Evolutionary conservation across 2,329 filamentous ascomycete genomes (phyloP).

Genomic region (Colletotrichum aenigma): DNA sequence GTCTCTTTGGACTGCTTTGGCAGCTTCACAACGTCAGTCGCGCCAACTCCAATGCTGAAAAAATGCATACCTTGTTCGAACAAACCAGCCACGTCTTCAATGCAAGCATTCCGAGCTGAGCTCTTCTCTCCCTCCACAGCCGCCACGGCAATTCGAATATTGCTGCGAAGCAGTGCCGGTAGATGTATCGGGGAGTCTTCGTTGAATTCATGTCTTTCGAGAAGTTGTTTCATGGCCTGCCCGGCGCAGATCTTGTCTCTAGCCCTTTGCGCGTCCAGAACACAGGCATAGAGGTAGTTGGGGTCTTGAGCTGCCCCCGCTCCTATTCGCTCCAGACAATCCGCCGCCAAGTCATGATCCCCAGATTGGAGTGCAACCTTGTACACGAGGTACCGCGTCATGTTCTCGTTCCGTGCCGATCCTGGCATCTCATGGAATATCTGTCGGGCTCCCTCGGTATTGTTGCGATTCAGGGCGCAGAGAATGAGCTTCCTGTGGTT

Average conservation of each 20-base stretch:
- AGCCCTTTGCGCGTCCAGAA: conserved; percentile 73
- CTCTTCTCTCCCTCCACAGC: conserved; percentile 35
- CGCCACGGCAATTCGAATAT: conserved; percentile 53
- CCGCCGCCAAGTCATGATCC: conserved; percentile 62
- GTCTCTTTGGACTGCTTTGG: conserved; percentile 43
- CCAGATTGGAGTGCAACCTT: conserved; percentile 67
- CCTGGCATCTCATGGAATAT: conserved; percentile 65
- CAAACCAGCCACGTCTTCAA: conserved; percentile 57
- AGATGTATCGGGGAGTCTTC: conserved; percentile 29
- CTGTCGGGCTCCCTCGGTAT: conserved; percentile 57
- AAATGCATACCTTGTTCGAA: conserved; percentile 48
- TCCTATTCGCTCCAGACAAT: conserved; percentile 67
- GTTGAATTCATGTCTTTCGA: conserved; percentile 27
- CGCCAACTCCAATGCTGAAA: not conserved
- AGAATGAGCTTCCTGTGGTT: conserved; percentile 70
- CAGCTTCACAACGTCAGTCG: conserved; percentile 33
- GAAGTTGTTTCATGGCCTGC: conserved; percentile 37
- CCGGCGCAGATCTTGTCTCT: conserved; percentile 65
- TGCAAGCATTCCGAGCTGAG: not conserved
- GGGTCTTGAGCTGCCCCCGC: conserved; percentile 55
- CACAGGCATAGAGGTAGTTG: conserved; percentile 78
- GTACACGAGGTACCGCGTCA: conserved; percentile 78
- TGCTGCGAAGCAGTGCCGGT: conserved; percentile 49
- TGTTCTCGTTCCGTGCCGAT: conserved; percentile 59
- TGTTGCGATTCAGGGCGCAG: conserved; percentile 66